Base-by-base conservation (phyloP, 1,139 yeast species). In the Candida sp. region DNA sequence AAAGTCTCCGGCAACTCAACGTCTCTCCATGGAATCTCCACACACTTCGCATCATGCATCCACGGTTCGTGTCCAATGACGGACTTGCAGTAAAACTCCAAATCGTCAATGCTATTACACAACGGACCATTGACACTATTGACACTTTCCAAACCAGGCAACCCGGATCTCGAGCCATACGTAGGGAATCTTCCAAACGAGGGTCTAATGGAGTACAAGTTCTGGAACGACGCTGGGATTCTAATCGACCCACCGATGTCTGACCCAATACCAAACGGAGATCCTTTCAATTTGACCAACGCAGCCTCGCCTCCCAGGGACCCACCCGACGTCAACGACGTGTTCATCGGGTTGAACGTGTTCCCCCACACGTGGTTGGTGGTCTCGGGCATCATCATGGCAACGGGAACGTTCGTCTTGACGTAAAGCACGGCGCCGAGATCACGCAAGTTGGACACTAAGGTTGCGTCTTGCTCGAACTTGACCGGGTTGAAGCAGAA, bases 211-310 rank as follows among this genome's bases (percentile, higher is more conserved):
- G 91, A 92, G 63, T 74, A 82, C 52, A 80, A 67, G 28, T 91
- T 90, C 49, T 85, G 79, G 62, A 78, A 86, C 0, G 90, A 90
- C 31, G 92, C 88, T 2, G 94, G 96, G 7, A 80, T 85, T 61
- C 94, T 78, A 56, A 88, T 85, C 1, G 90, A 84, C 1, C 94
- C 96, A 54, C 94, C 94, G 58, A 88, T 86, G 66, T 88, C 94
- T 40, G 88, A 79, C 22, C 93, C 93, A 51, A 88, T 75, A 44
- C 93, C 93, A 40, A 86, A 56, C 3, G 83, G 76, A 31, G 90
- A 82, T 8, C 86, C 90, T 46, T 83, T 85, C 66, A 85, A 80
- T 2, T 81, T 84, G 41, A 85, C 82, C 58, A 85, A 66, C 0
- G 91, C 81, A 56, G 92, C 91, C 66, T 88, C 93, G 58, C 94